Conservation (phyloP, 1,284 basidiomycete species). For the Rhodotorula glutinis region DNA sequence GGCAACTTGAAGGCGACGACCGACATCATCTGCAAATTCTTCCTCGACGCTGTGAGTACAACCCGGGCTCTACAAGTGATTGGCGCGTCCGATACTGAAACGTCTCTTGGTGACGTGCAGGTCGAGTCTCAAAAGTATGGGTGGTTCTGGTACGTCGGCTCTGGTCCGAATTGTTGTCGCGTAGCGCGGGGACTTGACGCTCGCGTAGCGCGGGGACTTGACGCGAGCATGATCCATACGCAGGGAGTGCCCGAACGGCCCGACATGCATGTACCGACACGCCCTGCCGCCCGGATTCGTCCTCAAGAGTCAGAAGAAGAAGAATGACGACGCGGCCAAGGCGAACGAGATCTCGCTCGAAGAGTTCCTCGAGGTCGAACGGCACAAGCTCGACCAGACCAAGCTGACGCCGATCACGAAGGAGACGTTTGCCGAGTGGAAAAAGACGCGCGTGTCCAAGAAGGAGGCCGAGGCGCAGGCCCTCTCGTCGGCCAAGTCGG, state of each 20-base stretch:
- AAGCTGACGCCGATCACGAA: constrained; percentile 95
- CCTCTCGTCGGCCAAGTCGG: constrained; percentile 76
- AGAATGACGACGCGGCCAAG: constrained; percentile 62
- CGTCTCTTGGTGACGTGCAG: background rate
- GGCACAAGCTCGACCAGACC: constrained; percentile 79
- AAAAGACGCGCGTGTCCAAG: constrained; percentile 87
- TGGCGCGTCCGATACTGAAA: background rate
- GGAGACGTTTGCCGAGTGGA: constrained; percentile 92
- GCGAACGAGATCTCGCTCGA: constrained; percentile 87
- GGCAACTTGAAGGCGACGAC: constrained; percentile 90
- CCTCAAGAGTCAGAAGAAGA: constrained; percentile 45
- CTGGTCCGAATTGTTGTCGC: too few relatives aligned
- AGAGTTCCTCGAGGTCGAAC: constrained; percentile 94
- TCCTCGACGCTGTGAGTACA: constrained; percentile 70
- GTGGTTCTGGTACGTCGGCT: constrained; percentile 40
- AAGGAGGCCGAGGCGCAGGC: constrained; percentile 83
- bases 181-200: too few relatives aligned
- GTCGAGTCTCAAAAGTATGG: constrained; percentile 84
- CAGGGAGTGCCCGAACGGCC: constrained; percentile 73
- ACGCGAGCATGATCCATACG: rapidly evolving
- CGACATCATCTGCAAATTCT: constrained; percentile 60
- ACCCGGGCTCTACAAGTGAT: too few relatives aligned
- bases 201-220: too few relatives aligned
- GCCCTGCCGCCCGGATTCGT: constrained; percentile 90
- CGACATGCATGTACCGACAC: constrained; percentile 90